Conservation (phyloP, 495 filamentous ascomycete genomes). For the Podospora bellae-mahoneyi region DNA sequence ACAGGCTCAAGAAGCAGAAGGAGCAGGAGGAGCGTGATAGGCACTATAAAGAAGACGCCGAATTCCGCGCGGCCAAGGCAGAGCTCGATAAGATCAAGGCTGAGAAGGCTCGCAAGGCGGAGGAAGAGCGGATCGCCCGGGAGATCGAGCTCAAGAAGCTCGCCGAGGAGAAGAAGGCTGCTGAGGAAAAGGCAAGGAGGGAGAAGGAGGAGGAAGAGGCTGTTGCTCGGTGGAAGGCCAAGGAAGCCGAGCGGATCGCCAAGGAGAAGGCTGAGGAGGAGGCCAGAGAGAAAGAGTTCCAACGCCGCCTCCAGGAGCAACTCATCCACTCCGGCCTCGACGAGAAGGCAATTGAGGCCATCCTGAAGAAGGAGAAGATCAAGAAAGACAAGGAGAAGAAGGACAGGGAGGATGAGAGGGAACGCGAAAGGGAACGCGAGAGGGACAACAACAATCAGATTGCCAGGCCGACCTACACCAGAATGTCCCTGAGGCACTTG, state of each 20-base stretch:
- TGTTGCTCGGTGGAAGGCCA: conserved; percentile 54
- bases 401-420: conserved; percentile 26
- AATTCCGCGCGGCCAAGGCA: conserved; percentile 45
- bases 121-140: conserved; percentile 46
- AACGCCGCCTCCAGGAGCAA: conserved; percentile 48
- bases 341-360: conserved; percentile 52
- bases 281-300: conserved; percentile 48
- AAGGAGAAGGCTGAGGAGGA: conserved; percentile 47
- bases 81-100: conserved; percentile 44
- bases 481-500: conserved; percentile 54
- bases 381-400: conserved; percentile 35
- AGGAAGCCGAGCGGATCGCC: conserved; percentile 48
- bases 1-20: conserved; percentile 31
- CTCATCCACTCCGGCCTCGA: conserved; percentile 48
- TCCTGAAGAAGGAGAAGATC: conserved; percentile 51
- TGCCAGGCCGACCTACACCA: conserved; percentile 51
- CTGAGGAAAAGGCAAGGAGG: conserved; percentile 41
- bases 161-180: conserved; percentile 50
- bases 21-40: conserved; percentile 44
- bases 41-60: conserved; percentile 40
- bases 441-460: conserved; percentile 22
- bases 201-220: conserved; percentile 55
- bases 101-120: conserved; percentile 45
- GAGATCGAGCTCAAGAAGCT: conserved; percentile 57
- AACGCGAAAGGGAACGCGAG: conserved; percentile 22